phyloP scores from a whole-genome alignment of 2,329 filamentous ascomycete genomes.

The Teratosphaeria viscida region DNA sequence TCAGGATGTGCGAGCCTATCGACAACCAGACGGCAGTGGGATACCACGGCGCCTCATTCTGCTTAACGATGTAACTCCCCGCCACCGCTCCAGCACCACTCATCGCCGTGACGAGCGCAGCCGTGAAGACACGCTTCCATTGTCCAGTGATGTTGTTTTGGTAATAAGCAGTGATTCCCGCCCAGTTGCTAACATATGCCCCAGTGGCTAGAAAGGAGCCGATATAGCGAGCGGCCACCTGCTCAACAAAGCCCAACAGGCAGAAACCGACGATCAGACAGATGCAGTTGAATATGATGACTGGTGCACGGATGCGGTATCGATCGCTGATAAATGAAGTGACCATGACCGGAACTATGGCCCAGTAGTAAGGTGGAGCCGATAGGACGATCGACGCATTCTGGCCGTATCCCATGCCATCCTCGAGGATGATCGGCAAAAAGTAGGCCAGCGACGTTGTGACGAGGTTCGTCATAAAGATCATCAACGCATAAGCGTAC shows the following conservation, averaged over 20 bases:
- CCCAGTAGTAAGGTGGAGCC: slow-evolving; percentile 58
- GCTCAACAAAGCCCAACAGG: slow-evolving; percentile 52
- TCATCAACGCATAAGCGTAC: slow-evolving; percentile 54
- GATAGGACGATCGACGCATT: slow-evolving; percentile 47
- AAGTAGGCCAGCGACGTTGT: slow-evolving; percentile 57
- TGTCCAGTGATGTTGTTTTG: slow-evolving; percentile 53
- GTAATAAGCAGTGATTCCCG: slow-evolving; percentile 53
- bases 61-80: slow-evolving; percentile 54
- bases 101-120: slow-evolving; percentile 47
- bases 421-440: slow-evolving; percentile 37
- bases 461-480: slow-evolving; percentile 58
- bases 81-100: slow-evolving; percentile 56
- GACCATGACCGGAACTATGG: slow-evolving; percentile 52
- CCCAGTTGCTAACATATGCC: slow-evolving; percentile 60
- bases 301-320: slow-evolving; percentile 48
- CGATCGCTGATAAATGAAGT: slow-evolving; percentile 54
- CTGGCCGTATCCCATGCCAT: slow-evolving; percentile 35
- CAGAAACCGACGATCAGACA: slow-evolving; percentile 53
- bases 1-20: slow-evolving; percentile 38
- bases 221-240: slow-evolving; percentile 52
- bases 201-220: slow-evolving; percentile 57
- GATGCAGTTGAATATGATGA: slow-evolving; percentile 55
- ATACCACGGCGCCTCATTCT: slow-evolving; percentile 52
- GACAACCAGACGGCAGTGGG: slow-evolving; percentile 57
- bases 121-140: slow-evolving; percentile 54